phyloP scores from a whole-genome alignment of 2,329 filamentous ascomycete genomes.

The Arthrobotrys sinensis region DNA sequence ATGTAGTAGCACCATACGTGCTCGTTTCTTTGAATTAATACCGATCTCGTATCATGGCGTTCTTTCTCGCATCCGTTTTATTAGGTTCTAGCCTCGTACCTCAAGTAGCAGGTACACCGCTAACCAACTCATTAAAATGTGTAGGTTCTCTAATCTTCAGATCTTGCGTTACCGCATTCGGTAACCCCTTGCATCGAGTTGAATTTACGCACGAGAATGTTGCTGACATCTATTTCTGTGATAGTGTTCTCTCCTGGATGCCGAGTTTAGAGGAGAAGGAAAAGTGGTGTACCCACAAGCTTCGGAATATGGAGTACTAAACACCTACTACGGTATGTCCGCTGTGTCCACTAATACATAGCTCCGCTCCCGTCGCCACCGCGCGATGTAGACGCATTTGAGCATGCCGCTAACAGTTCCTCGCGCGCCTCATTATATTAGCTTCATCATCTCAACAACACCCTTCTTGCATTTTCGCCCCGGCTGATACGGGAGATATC shows the following conservation, averaged over 20 bases:
- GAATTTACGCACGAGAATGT: too few species aligned
- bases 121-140: slow-evolving; percentile 8
- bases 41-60: not conserved
- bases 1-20: too few species aligned
- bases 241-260: slow-evolving; percentile 26
- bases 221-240: not conserved
- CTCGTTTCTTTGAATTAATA: not conserved
- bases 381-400: too few species aligned
- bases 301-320: slow-evolving; percentile 24
- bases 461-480: slow-evolving; percentile 40
- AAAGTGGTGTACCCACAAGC: slow-evolving; percentile 24
- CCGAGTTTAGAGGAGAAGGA: slow-evolving; percentile 8
- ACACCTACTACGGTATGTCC: slow-evolving; percentile 32
- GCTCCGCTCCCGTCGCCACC: not conserved
- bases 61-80: not conserved
- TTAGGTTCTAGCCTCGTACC: slow-evolving; percentile 19
- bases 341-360: not conserved
- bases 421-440: not conserved
- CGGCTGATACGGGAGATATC: slow-evolving; percentile 8
- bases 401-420: too few species aligned
- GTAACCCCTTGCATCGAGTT: not conserved
- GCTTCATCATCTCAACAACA: slow-evolving; percentile 17
- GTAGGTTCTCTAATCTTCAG: slow-evolving; percentile 17
- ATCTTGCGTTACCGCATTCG: too few species aligned
- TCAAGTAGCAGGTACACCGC: slow-evolving; percentile 1